Evolutionary conservation across 495 filamentous ascomycete species (phyloP), one percentile per base, ranked within the genome.

Genomic region (Zalerion maritima): DNA sequence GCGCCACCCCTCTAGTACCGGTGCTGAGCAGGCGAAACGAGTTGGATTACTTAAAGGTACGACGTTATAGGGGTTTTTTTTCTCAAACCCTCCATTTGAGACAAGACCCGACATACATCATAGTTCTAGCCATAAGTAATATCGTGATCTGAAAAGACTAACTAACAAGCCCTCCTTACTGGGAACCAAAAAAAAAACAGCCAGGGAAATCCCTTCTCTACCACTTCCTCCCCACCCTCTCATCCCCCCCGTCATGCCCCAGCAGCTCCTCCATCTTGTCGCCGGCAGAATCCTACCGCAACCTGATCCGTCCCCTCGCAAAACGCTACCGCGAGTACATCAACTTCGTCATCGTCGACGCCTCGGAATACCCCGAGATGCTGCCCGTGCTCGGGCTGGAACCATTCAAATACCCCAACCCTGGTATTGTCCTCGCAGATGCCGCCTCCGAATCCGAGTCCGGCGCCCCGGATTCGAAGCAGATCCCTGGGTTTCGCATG

Each of bases 271-370:
- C 32, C 4, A 43, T 34, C 5, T 21, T 38, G 7, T 13, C 18
- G 5, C 42, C 55, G 8, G 43, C 45, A 0, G 48, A 48, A 5
- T 32, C 28, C 2, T 57, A 54, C 29, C 38, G 49, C 11, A 15
- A 28, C 2, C 36, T 47, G 9, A 46, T 67, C 24, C 45, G 48
- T 1, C 52, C 55, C 0, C 36, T 67, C 0, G 63, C 63, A 3
- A 57, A 55, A 35, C 64, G 59, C 41, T 65, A 63, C 40, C 29
- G 42, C 20, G 55, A 67, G 3, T 65, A 60, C 22, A 40, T 67
- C 5, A 46, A 32, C 28, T 64, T 69, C 32, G 55, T 55, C 5
- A 59, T 58, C 8, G 55, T 61, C 0, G 57, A 63, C 30, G 47
- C 53, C 1, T 24, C 44, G 6, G 63, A 69, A 32, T 67, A 65